Base-by-base conservation (phyloP, 257 asterid species). In the Nicotiana attenuata region DNA sequence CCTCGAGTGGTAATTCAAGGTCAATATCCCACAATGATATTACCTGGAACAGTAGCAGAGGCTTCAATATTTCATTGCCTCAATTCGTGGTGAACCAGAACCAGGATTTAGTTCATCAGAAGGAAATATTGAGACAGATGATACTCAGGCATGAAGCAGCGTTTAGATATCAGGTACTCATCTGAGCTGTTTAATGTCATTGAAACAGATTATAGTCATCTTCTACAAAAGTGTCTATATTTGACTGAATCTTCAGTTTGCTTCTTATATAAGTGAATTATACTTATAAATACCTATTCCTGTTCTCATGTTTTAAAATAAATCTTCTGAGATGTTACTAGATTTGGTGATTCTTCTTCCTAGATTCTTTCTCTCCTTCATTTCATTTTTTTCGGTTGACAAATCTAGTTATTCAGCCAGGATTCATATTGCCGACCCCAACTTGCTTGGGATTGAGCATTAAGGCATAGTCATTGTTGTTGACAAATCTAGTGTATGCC, bases 61-160 rank as follows among this genome's bases (percentile, higher is more conserved):
- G 85, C 85, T 83, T 57, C 82, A 67, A 80, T 64, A 20, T 77
- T 78, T 60, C 85, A 33, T 83, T 80, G 82, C 89, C 86, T 55
- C 84, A 78, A 17, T 22, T 83, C 73, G 65, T 50, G 65, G 28
- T 78, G 71, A 86, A 88, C 41, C 83, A 76, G 69, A 73, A 85
- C 45, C 87, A 78, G 66, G 77, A 80, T 82, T 47, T 81, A 53
- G 88, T 65, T 63, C 84, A 84, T 81, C 86, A 87, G 77, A 91
- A 87, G 85, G 92, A 88, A 80, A 35, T 86, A 76, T 31, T 88
- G 82, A 90, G 91, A 84, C 91, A 86, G 80, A 88, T 84, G 50
- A 91, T 94, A 71, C 95, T 89, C 85, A 89, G 87, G 81, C 97
- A 94, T 47, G 95, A 94, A 87, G 88, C 95, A 80, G 84, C 88